Evolutionary conservation across 2,329 filamentous ascomycete species (phyloP), one percentile per base, ranked within the genome.

Genomic region (Epichloe coenophiala): DNA sequence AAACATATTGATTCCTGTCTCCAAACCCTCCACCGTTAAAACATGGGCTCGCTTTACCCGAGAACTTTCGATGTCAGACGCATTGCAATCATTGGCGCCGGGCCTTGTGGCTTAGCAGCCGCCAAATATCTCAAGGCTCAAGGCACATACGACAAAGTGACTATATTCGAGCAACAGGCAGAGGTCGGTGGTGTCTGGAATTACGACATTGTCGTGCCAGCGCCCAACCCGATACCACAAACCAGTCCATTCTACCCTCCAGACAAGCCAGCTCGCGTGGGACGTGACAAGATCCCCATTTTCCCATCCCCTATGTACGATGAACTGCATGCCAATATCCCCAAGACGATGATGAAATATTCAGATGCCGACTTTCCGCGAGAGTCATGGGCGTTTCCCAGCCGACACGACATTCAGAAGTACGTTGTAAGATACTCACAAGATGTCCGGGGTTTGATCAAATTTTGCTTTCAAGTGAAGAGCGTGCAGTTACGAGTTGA

Each of bases 101-200:
- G 90, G 0, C 86, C 90, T 0, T 79, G 78, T 55, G 90, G 91
- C 4, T 72, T 95, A 4, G 79, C 84, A 27, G 81, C 84, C 23
- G 88, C 88, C 49, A 93, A 88, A 73, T 90, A 90, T 61, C 73
- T 96, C 17, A 64, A 78, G 11, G 87, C 84, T 0, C 88, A 84
- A 74, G 61, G 71, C 38, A 56, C 64, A 1, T 93, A 93, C 60
- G 69, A 80, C 12, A 76, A 72, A 33, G 82, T 97, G 53, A 78
- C 82, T 53, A 67, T 96, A 39, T 94, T 86, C 60, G 93, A 97
- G 66, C 88, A 95, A 66, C 82, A 88, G 56, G 71, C 75, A 43
- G 75, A 79, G 45, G 77, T 85, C 6, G 91, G 89, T 51, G 91
- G 93, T 2, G 79, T 93, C 9, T 97, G 91, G 91, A 84, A 88